Evolutionary conservation across 257 asterid genomes (phyloP), one percentile per base, ranked within the genome.

Genomic region (Verbascum thapsus): DNA sequence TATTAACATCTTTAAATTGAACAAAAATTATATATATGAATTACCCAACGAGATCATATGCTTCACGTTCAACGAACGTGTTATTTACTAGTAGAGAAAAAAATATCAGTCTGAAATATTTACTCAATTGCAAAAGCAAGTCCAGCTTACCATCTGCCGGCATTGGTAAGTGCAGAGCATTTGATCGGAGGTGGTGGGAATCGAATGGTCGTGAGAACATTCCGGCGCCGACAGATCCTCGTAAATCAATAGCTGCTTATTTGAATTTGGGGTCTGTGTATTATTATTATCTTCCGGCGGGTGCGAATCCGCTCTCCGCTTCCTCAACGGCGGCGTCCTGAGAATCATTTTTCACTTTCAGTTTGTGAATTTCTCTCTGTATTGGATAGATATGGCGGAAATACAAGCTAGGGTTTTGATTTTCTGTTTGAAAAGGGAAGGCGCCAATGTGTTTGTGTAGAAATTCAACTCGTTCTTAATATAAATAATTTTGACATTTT

Each of bases 161-260:
- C 99, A 94, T 71, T 94, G 99, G 63, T 90, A 94, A 51, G 99
- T 88, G 72, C 99, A 94, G 10, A 94, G 94, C 91, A 87, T 82
- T 49, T 94, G 95, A 7, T 94, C 98, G 50, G 94, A 85, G 51
- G 72, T 19, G 65, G 58, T 39, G 3, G 86, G 86, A 35, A 37
- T 41, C 13, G 78, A 53, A 26, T 76, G 84, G 40, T 77, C 74
- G 5, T 83, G 92, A 16, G 90, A 71, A 59, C 76, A 75, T 54
- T 85, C 91, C 65, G 81, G 79, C 56, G 57, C 75, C 60, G 79
- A 77, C 63, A 55, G 73, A 52, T 88, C 98, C 91, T 94, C 95
- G 74, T 40, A 90, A 58, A 90, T 69, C 65, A 90, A 70, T 40
- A 94, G 82, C 78, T 76, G 82, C 58, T 63, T 77, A 34, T 58